phyloP scores from a whole-genome alignment of 768 basidiomycete species.

The Pisolithus marmoratus region DNA sequence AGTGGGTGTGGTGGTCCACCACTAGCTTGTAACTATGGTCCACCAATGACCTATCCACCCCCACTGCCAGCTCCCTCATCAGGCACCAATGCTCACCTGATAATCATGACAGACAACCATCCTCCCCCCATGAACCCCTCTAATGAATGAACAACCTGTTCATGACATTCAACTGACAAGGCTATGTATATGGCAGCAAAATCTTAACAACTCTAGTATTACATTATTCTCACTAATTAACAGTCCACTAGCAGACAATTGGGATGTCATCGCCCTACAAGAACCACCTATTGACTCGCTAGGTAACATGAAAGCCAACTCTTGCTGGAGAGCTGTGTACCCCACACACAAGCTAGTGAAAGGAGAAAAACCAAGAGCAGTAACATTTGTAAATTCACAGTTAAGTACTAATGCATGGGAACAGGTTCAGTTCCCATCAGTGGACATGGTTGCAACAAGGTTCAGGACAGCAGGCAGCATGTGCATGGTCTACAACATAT shows the following conservation, averaged over 20 bases:
- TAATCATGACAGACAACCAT: not conserved
- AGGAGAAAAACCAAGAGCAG: slow-evolving; percentile 4
- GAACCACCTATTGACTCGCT: not conserved
- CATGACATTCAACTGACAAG: not conserved
- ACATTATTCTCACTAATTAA: slow-evolving; percentile 15
- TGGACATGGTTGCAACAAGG: slow-evolving; percentile 18
- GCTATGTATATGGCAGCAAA: slow-evolving; percentile 25
- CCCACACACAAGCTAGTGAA: not conserved
- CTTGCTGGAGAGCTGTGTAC: not conserved
- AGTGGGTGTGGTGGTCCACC: too few relatives aligned
- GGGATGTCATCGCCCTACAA: slow-evolving; percentile 3
- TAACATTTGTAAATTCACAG: slow-evolving; percentile 14
- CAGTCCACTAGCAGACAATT: not conserved
- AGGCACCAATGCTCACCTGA: not conserved
- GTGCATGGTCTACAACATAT: slow-evolving; percentile 11
- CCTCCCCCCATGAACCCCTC: not conserved
- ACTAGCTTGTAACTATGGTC: too few relatives aligned
- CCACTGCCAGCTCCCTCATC: too few relatives aligned
- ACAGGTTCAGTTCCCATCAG: slow-evolving; percentile 11
- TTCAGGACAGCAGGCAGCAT: not conserved
- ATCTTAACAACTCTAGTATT: slow-evolving; percentile 19
- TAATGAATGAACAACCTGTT: not conserved
- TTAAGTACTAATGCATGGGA: slow-evolving; percentile 18
- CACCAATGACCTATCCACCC: too few relatives aligned
- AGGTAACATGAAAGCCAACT: not conserved